A percentile compares a stretch with the other conserved stretches of the same genome.
Evolutionary conservation across 1,284 basidiomycete species (phyloP).

Genomic region (Leccinum subspadiceum): DNA sequence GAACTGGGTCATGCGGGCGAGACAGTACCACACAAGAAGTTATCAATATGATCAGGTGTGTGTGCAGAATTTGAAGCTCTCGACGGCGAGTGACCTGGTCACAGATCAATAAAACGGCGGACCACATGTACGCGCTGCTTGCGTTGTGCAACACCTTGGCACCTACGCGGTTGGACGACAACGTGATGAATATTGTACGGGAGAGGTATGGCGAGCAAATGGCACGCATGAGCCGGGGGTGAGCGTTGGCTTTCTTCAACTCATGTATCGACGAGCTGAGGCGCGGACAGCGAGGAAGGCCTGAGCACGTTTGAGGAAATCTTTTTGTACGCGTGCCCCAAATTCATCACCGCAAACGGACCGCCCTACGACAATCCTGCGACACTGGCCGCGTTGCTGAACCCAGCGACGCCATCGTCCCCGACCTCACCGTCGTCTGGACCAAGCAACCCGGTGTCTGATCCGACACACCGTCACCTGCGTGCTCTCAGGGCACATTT

Average conservation of each 20-base stretch:
- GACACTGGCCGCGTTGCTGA: constrained; percentile 56
- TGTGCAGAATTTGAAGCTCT: constrained; percentile 12
- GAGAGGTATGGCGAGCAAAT: constrained; percentile 94
- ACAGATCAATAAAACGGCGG: constrained; percentile 95
- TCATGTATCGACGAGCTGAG: background rate
- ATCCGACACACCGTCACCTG: constrained; percentile 85
- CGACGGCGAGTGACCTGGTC: background rate
- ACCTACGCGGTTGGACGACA: constrained; percentile 89
- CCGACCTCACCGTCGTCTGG: constrained; percentile 18
- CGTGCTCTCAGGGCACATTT: constrained; percentile 57
- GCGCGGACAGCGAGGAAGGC: constrained; percentile 58
- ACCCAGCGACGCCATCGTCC: constrained; percentile 38
- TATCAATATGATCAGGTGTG: constrained; percentile 93
- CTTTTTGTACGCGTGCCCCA: constrained; percentile 92
- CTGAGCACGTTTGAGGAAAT: constrained; percentile 90
- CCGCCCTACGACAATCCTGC: constrained; percentile 87
- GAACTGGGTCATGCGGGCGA: constrained; percentile 90
- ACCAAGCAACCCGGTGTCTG: constrained; percentile 37
- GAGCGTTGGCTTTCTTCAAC: constrained; percentile 24
- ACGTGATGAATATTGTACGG: constrained; percentile 89
- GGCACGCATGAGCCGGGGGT: constrained; percentile 81
- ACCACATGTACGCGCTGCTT: constrained; percentile 96
- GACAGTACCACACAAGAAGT: constrained; percentile 93
- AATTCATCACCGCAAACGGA: constrained; percentile 93
- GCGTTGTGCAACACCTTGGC: constrained; percentile 92